Conservation (phyloP, 352 stramenopile species). For the Phytophthora macrochlamydospora region DNA sequence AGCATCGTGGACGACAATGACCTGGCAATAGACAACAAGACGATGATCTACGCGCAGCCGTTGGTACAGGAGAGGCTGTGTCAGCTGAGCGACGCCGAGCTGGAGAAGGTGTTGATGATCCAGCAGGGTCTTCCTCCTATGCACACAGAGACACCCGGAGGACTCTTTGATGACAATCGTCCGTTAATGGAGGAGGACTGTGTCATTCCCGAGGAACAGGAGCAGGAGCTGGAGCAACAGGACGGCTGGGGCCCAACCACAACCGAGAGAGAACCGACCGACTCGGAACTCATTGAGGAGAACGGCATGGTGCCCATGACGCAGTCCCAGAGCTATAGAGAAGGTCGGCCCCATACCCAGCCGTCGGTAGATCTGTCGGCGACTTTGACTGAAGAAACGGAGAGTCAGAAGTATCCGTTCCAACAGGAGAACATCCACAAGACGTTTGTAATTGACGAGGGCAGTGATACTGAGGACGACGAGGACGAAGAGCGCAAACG, state of each 20-base stretch:
- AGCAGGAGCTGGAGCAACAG: constrained; percentile 54
- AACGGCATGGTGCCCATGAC: constrained; percentile 48
- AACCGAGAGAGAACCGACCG: constrained; percentile 31
- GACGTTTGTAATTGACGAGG: constrained; percentile 54
- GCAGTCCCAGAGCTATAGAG: constrained; percentile 26
- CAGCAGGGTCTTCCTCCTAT: constrained; percentile 44
- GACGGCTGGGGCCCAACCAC: constrained; percentile 49
- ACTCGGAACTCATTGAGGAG: constrained; percentile 77
- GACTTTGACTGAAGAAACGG: constrained; percentile 21
- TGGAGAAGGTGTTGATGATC: constrained; percentile 53
- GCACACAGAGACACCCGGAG: constrained; percentile 2
- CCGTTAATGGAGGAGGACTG: constrained; percentile 63
- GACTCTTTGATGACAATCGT: constrained; percentile 44
- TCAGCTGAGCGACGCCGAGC: constrained; percentile 22
- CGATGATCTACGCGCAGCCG: constrained; percentile 35
- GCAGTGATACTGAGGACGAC: constrained; percentile 41
- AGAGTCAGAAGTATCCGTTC: constrained; percentile 49
- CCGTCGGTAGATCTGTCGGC: constrained; percentile 13
- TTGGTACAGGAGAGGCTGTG: constrained; percentile 35
- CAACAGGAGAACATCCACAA: constrained; percentile 55
- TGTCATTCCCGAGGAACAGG: constrained; percentile 67
- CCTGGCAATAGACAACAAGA: constrained; percentile 44
- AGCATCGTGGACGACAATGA: constrained; percentile 57
- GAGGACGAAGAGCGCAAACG: constrained; percentile 10
- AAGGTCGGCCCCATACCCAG: constrained; percentile 6